Base-by-base conservation (phyloP, 495 filamentous ascomycete genomes). In the Aspergillus diversus region DNA sequence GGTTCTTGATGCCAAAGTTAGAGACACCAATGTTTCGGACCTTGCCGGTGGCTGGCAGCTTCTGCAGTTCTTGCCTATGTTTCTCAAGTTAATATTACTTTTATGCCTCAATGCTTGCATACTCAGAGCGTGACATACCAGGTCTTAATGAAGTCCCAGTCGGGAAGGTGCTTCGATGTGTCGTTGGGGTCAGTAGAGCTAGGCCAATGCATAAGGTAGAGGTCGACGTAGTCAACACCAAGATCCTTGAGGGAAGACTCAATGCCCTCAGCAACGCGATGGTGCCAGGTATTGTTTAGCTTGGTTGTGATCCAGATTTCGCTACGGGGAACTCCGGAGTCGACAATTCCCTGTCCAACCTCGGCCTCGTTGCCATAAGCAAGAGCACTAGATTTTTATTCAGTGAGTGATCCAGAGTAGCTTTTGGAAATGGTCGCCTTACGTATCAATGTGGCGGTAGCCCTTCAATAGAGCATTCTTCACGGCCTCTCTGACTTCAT, bases 151-250 rank as follows among this genome's bases (percentile, higher is more conserved):
- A 91, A 92, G 78, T 92, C 83, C 88, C 90, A 94, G 76, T 90
- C 84, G 34, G 84, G 83, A 12, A 81, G 71, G 67, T 86, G 83
- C 78, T 87, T 86, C 60, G 74, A 77, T 68, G 67, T 55, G 72
- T 87, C 82, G 13, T 77, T 73, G 48, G 85, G 85, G 70, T 86
- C 84, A 52, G 83, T 86, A n/a, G 81, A 81, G 61, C 77, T 74
- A 78, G 92, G 92, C 92, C 91, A 96, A 77, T 96, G 91, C 77
- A 95, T 86, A 17, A 96, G 85, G 75, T 90, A 96, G 32, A 96
- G 81, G 68, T 97, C 92, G 57, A 97, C 86, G 66, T 96, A 96
- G 69, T 89, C 86, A 17, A 85, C 77, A 9, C 85, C 88, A 21
- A 97, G 81, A 66, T 81, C 83, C 76, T 88, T 86, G 57, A 96